A percentile compares a stretch with the other conserved stretches of the same genome.
Evolutionary conservation across 345 rosid species (phyloP).

Genomic region (Eucalyptus pauciflora): DNA sequence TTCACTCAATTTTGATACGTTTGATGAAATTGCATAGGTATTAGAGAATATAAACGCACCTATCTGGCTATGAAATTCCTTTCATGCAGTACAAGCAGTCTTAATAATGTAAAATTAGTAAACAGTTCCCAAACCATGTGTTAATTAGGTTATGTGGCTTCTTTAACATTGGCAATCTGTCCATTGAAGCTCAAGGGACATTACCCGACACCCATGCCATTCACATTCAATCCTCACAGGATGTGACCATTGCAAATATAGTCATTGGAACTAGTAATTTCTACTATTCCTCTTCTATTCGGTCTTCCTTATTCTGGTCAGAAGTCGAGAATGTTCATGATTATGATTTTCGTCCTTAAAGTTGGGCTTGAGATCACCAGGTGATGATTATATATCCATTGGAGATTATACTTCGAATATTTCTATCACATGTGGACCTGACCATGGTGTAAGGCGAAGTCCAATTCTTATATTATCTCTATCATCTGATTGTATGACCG

Average conservation of each 20-base stretch:
- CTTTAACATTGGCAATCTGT: background rate
- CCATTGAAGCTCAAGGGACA: conserved; percentile 8
- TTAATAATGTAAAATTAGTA: background rate
- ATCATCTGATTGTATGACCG: background rate
- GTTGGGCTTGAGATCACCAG: background rate
- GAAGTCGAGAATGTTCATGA: no score
- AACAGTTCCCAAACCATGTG: conserved; percentile 19
- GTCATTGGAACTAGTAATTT: conserved; percentile 10
- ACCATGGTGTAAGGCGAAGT: conserved; percentile 26
- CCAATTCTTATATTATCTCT: background rate
- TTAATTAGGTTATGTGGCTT: background rate
- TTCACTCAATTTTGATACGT: background rate
- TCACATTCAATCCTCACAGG: conserved; percentile 6
- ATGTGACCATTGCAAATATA: background rate
- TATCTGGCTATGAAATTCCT: conserved; percentile 1
- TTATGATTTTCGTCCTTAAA: background rate
- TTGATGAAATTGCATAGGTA: background rate
- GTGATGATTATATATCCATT: conserved; percentile 32
- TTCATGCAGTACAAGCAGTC: conserved; percentile 2
- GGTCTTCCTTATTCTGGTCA: background rate
- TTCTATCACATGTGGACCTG: conserved; percentile 22
- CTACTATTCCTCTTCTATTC: background rate
- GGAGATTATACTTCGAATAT: conserved; percentile 13
- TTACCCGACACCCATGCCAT: conserved; percentile 32
- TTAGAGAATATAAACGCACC: conserved; percentile 12